Conservation (phyloP, 495 filamentous ascomycete genomes). For the Lichenothelia convexa region DNA sequence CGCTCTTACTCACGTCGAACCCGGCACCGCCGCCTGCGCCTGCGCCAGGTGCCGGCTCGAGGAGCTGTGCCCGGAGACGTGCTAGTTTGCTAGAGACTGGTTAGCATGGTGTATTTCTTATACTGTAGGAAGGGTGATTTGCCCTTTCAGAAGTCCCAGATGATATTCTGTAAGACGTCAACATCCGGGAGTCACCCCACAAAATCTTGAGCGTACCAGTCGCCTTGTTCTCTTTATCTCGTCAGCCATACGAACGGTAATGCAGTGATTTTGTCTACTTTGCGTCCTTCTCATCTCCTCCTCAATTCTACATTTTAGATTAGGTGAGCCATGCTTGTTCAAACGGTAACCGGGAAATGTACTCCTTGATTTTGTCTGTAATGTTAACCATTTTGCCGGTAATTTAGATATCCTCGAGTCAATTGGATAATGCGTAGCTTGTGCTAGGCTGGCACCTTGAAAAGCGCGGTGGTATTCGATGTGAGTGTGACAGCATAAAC, state of each 20-base stretch:
- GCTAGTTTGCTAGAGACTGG: conserved; percentile 62
- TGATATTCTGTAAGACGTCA: conserved; percentile 63
- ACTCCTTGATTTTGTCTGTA: conserved; percentile 99
- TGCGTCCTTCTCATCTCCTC: conserved; percentile 99
- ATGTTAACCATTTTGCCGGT: conserved; percentile 93
- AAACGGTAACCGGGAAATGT: conserved; percentile 15
- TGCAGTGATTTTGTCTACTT: conserved; percentile 40
- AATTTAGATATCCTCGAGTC: too few species aligned
- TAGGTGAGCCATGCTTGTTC: conserved; percentile 2
- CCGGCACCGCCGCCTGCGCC: conserved; percentile 54
- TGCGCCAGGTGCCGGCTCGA: conserved; percentile 73
- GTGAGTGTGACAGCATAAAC: too few species aligned
- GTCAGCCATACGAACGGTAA: conserved; percentile 13
- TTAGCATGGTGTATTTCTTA: conserved; percentile 1
- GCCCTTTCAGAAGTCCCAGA: conserved; percentile 95
- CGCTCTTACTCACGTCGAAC: conserved; percentile 94
- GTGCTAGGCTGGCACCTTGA: too few species aligned
- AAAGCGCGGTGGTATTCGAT: too few species aligned
- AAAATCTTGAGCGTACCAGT: conserved; percentile 46
- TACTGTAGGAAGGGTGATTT: neutral
- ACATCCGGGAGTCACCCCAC: conserved; percentile 3
- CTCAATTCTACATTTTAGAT: conserved; percentile 58
- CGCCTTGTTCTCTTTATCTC: conserved; percentile 77
- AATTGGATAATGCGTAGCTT: too few species aligned
- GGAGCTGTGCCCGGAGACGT: conserved; percentile 79